phyloP scores from a whole-genome alignment of 2,329 filamentous ascomycete species.

The Tolypocladium cylindrosporum region DNA sequence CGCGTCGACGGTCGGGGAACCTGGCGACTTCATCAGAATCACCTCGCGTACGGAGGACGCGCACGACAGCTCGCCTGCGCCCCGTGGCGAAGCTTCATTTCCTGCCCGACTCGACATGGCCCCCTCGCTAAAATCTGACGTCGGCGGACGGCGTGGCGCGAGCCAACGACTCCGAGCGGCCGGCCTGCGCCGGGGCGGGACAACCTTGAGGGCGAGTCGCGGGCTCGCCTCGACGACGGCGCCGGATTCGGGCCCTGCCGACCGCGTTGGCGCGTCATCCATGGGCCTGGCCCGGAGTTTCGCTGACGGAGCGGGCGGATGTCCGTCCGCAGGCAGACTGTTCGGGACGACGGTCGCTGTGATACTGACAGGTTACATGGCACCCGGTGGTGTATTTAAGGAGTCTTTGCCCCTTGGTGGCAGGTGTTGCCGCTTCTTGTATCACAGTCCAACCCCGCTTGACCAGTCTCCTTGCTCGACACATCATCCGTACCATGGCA shows the following conservation, averaged over 20 bases:
- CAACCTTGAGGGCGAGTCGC: no score
- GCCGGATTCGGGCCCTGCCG: neutral
- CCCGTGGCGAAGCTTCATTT: neutral
- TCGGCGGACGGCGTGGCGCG: neutral
- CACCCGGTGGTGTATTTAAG: neutral
- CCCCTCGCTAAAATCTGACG: neutral
- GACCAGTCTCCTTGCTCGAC: neutral
- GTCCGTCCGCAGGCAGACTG: neutral
- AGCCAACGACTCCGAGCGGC: neutral
- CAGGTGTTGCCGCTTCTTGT: neutral
- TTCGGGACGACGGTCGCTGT: neutral
- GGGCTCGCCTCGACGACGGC: neutral
- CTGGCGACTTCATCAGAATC: neutral
- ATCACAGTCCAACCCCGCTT: neutral
- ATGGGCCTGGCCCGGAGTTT: neutral
- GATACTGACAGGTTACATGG: neutral
- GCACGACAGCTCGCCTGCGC: no score
- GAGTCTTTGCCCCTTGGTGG: neutral
- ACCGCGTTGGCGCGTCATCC: neutral
- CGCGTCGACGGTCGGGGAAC: neutral
- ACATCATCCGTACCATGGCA: neutral
- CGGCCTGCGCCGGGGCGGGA: no score
- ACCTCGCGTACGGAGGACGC: no score
- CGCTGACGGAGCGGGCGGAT: neutral
- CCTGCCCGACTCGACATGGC: neutral